phyloP scores from a whole-genome alignment of 257 asterid genomes.

The Przewalskia tangutica region DNA sequence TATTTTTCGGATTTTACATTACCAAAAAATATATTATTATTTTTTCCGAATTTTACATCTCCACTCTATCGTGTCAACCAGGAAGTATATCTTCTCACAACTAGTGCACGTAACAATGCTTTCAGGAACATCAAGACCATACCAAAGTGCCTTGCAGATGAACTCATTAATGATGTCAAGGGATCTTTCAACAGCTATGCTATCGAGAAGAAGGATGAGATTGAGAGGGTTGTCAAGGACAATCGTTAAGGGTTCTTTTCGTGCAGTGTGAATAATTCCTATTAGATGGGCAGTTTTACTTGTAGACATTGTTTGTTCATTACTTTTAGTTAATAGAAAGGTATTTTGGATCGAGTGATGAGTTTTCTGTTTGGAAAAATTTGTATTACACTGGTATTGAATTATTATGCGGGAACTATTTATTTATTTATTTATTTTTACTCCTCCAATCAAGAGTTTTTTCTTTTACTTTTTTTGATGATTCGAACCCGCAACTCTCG shows the following conservation, averaged over 20 bases:
- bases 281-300: neutral
- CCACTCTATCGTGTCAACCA: conserved; percentile 76
- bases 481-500: no score
- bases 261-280: neutral
- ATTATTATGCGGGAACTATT: no score
- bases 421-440: no score
- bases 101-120: conserved; percentile 74
- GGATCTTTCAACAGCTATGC: conserved; percentile 81
- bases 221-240: conserved; percentile 74
- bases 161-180: conserved; percentile 71
- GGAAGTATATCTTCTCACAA: conserved; percentile 59
- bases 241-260: conserved; percentile 36
- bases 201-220: conserved; percentile 68
- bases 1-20: no score
- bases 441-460: no score
- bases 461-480: no score
- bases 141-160: conserved; percentile 79
- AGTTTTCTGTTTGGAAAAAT: no score
- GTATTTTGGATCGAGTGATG: no score
- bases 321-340: neutral
- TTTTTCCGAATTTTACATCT: no score
- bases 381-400: no score
- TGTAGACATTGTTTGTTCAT: neutral
- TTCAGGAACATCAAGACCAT: conserved; percentile 44
- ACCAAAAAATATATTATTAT: no score